Evolutionary conservation across 495 filamentous ascomycete genomes (phyloP), one percentile per base, ranked within the genome.

Genomic region (Penicillium salamii): DNA sequence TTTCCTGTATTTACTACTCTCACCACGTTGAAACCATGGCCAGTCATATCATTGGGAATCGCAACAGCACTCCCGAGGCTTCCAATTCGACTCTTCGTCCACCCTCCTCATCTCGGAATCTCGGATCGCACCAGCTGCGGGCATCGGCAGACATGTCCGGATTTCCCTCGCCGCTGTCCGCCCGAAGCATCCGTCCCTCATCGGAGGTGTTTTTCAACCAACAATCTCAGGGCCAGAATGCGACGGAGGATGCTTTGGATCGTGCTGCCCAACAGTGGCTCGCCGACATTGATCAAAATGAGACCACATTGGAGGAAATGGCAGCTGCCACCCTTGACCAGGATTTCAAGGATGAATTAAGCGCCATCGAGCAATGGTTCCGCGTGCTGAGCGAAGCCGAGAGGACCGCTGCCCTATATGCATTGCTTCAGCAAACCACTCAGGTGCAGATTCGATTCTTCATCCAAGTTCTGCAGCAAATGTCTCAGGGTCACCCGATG

Each of bases 401-500:
- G 72, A 77, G 93, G 43, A 98, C 93, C 6, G 93, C 93, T 32
- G 95, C 93, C 20, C 70, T 97, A 35, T 97, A 98, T 72, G 92
- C 93, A 26, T 75, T 98, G 50, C 76, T 98, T 37, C 95, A 97
- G 78, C 93, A 98, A 72, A 97, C 93, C 6, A 97, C 93, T 4
- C 95, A 98, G 70, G 92, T 98, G 44, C 93, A 98, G 72, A 96
- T 97, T 53, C 87, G 95, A 40, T 98, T 98, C 77, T 98, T 98
- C 74, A 97, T 97, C 57, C 91, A 96, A 70, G 93, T 97, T 26
- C 72, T 98, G 59, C 90, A 97, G 75, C 92, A 97, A 67, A 98
- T 98, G 95, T 87, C 91, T 26, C 95, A 96, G 74, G 90, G 83
- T 56, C 93, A 97, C 69, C 93, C 93, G 19, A 96, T 97, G 88